Evolutionary conservation across 768 basidiomycete species (phyloP).

Genomic region (Agaricus blazei): DNA sequence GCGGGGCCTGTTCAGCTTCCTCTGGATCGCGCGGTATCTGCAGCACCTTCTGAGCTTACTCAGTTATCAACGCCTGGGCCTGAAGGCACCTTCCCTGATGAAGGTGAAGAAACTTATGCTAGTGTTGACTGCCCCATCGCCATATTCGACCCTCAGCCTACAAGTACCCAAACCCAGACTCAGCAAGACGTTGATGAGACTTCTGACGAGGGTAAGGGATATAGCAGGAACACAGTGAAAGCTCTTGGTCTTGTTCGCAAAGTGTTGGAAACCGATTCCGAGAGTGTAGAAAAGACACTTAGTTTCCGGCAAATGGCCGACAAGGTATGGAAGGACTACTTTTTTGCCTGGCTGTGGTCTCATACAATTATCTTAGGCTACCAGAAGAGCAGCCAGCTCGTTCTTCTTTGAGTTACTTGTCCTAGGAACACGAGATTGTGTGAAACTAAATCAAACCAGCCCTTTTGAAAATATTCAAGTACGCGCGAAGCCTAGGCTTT

Average conservation of each 20-base stretch:
- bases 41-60: constrained; percentile 51
- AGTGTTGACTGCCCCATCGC: constrained; percentile 74
- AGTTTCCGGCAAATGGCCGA: constrained; percentile 78
- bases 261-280: constrained; percentile 54
- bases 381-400: constrained; percentile 85
- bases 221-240: constrained; percentile 86
- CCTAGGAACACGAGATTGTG: constrained; percentile 86
- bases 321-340: constrained; percentile 46
- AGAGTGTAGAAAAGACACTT: constrained; percentile 48
- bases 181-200: constrained; percentile 23
- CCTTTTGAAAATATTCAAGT: constrained; percentile 88
- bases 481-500: constrained; percentile 76
- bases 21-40: constrained; percentile 38
- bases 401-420: constrained; percentile 99
- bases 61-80: constrained; percentile 64
- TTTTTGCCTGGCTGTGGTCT: not conserved
- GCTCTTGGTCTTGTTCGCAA: constrained; percentile 72
- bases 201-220: constrained; percentile 47
- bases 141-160: constrained; percentile 66
- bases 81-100: constrained; percentile 45
- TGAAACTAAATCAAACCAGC: constrained; percentile 68
- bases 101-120: constrained; percentile 62
- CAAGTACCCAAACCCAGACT: constrained; percentile 37
- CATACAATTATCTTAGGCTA: constrained; percentile 47
- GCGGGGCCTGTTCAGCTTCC: constrained; percentile 29